These are phyloP conservation scores for Artemisia tridentata DNA, from an alignment of 129 eudicot species.

Conservation along the genomic window DNA sequence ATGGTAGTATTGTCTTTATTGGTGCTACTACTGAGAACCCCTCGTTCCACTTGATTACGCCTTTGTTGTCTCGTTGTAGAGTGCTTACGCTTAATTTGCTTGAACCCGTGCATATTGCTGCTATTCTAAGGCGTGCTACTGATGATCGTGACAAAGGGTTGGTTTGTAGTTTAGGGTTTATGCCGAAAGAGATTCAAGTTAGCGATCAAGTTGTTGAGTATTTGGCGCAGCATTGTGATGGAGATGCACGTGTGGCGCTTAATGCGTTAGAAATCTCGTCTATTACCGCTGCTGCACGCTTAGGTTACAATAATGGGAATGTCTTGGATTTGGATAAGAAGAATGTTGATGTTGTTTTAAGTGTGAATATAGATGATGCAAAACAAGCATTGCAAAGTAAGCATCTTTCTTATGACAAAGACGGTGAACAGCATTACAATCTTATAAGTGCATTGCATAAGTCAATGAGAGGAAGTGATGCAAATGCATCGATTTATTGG, in stretches of 20 bases:
- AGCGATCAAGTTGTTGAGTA: constrained; percentile 45
- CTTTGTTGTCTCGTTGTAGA: constrained; percentile 78
- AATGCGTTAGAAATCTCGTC: constrained; percentile 76
- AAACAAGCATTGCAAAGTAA: constrained; percentile 85
- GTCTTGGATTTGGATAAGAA: neutral
- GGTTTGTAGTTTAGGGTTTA: constrained; percentile 21
- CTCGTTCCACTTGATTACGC: constrained; percentile 79
- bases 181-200: constrained; percentile 26
- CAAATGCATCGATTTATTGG: constrained; percentile 88
- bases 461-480: constrained; percentile 93
- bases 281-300: constrained; percentile 47
- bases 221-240: constrained; percentile 64
- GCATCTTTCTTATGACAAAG: constrained; percentile 75
- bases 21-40: constrained; percentile 99
- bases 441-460: constrained; percentile 82
- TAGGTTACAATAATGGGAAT: neutral
- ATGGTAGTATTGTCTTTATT: constrained; percentile 72
- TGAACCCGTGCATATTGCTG: constrained; percentile 40
- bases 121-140: constrained; percentile 56
- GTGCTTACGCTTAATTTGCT: constrained; percentile 65
- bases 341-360: neutral
- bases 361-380: constrained; percentile 46
- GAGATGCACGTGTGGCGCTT: constrained; percentile 87
- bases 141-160: constrained; percentile 53
- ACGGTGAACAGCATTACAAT: constrained; percentile 87